Conservation (phyloP, 495 filamentous ascomycete species). For the Acidiella bohemica region DNA sequence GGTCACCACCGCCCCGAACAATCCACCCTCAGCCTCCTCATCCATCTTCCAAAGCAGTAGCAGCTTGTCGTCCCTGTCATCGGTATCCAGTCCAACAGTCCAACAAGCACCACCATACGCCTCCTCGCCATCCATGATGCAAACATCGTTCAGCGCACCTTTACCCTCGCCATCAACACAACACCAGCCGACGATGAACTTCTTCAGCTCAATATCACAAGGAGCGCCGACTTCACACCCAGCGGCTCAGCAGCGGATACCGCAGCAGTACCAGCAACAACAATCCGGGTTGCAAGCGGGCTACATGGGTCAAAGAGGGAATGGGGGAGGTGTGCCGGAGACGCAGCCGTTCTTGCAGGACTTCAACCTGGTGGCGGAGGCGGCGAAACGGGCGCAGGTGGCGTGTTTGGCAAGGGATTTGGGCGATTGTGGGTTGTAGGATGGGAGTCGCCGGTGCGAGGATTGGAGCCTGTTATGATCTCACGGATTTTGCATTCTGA, state of each 20-base stretch:
- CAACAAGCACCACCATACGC: constrained; percentile 4
- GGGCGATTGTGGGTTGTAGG: constrained; percentile 47
- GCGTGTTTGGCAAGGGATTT: constrained; percentile 75
- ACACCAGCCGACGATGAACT: constrained; percentile 13
- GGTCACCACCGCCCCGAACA: constrained; percentile 6
- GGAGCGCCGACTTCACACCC: constrained; percentile 11
- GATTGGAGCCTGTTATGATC: not conserved
- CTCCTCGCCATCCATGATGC: not conserved
- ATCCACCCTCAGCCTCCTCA: constrained; percentile 12
- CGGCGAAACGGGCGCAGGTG: constrained; percentile 84
- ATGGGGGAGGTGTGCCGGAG: constrained; percentile 26
- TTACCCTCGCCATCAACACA: constrained; percentile 24
- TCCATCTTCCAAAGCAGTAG: constrained; percentile 26
- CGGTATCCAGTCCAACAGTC: constrained; percentile 1
- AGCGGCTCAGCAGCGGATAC: constrained; percentile 6
- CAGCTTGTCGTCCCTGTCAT: constrained; percentile 21
- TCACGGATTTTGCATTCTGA: no score
- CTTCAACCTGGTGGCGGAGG: constrained; percentile 83
- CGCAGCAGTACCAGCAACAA: constrained; percentile 1
- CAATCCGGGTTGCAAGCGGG: not conserved
- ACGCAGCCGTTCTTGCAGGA: constrained; percentile 57
- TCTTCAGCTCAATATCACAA: constrained; percentile 18
- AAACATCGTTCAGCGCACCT: no score
- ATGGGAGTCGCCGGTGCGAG: constrained; percentile 3
- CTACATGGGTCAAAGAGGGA: constrained; percentile 16